A percentile compares a stretch with the other conserved stretches of the same genome.
phyloP scores from a whole-genome alignment of 371 early-diverging fungal species.

The Blakeslea trispora region DNA sequence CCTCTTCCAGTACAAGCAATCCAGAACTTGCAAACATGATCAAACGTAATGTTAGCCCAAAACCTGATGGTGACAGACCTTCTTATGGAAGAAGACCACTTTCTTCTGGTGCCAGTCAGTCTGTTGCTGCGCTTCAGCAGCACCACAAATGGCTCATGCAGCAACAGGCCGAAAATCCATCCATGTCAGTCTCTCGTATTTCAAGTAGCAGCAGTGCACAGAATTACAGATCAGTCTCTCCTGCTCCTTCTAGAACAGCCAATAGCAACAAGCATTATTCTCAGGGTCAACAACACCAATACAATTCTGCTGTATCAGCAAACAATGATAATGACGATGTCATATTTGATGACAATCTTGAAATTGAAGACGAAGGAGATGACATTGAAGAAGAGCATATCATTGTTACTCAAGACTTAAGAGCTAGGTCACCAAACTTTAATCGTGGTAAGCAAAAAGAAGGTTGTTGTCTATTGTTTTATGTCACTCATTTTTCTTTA shows the following conservation, averaged over 20 bases:
- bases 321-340: slow-evolving; percentile 9
- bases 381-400: slow-evolving; percentile 17
- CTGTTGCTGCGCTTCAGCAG: slow-evolving; percentile 45
- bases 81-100: slow-evolving; percentile 8
- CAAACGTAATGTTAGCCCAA: background rate
- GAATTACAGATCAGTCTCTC: slow-evolving; percentile 12
- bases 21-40: background rate
- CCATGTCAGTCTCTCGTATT: background rate
- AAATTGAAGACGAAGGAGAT: slow-evolving; percentile 16
- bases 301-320: background rate
- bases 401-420: slow-evolving; percentile 14
- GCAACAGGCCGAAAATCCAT: slow-evolving; percentile 22
- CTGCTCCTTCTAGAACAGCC: slow-evolving; percentile 5
- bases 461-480: background rate
- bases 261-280: background rate
- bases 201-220: slow-evolving; percentile 5
- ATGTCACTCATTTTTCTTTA: too few relatives aligned
- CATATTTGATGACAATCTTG: slow-evolving; percentile 9
- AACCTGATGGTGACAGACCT: background rate
- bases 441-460: slow-evolving; percentile 11
- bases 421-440: slow-evolving; percentile 24
- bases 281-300: background rate
- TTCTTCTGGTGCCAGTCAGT: slow-evolving; percentile 26
- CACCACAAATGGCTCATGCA: slow-evolving; percentile 43
- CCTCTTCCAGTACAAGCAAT: background rate